These are phyloP conservation scores for Discostella stelligeroides DNA, from an alignment of 108 stramenopile genomes.

Conservation along the genomic window DNA sequence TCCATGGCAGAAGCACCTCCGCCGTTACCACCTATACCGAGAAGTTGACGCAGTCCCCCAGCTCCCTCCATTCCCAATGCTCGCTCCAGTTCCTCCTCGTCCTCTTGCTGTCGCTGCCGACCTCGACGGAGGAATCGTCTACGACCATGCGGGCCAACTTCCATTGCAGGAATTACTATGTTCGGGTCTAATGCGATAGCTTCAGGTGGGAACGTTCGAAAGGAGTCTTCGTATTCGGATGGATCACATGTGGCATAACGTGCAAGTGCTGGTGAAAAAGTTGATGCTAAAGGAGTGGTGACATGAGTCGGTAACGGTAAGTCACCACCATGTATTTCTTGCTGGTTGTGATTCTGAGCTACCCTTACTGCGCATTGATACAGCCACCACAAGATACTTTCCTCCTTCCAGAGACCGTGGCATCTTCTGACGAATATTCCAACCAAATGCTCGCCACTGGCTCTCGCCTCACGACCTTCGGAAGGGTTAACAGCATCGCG, in stretches of 20 bases:
- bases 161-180: conserved; percentile 74
- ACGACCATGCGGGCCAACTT: conserved; percentile 66
- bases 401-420: conserved; percentile 47
- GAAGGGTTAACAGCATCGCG: conserved; percentile 1
- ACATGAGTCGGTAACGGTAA: not conserved
- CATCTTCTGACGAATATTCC: conserved; percentile 41
- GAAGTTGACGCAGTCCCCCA: conserved; percentile 16
- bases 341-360: conserved; percentile 7
- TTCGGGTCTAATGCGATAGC: conserved; percentile 75
- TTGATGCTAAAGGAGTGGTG: conserved; percentile 14
- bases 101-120: conserved; percentile 22
- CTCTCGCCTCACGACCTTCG: conserved; percentile 22
- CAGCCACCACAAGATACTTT: conserved; percentile 41
- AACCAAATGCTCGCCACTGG: conserved; percentile 38
- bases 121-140: conserved; percentile 57
- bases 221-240: conserved; percentile 63
- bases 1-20: conserved; percentile 13
- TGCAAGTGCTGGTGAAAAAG: conserved; percentile 54
- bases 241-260: conserved; percentile 71
- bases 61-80: conserved; percentile 14
- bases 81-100: conserved; percentile 5
- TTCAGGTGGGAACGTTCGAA: conserved; percentile 76
- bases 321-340: not conserved
- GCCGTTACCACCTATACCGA: conserved; percentile 32
- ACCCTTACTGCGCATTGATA: conserved; percentile 32